Percentiles rank a stretch among this genome's conserved stretches.
These are phyloP conservation scores for Ceratobasidium sp. DNA, from an alignment of 1,284 basidiomycete genomes.

Conservation along the genomic window DNA sequence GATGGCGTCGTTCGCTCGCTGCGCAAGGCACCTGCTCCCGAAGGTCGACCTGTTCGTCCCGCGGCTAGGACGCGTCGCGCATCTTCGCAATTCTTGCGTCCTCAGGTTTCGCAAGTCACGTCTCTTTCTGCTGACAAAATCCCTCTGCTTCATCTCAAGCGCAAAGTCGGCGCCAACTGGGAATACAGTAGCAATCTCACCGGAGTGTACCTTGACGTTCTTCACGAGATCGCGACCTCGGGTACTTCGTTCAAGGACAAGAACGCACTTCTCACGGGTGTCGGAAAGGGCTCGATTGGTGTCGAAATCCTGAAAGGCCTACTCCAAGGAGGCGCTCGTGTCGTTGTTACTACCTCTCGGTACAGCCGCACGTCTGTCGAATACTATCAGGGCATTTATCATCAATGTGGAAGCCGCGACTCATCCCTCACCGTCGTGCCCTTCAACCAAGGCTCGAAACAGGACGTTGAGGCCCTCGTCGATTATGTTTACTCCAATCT, in stretches of 20 bases:
- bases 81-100: conserved; percentile 93
- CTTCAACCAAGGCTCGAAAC: conserved; percentile 98
- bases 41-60: conserved; percentile 63
- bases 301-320: conserved; percentile 97
- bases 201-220: conserved; percentile 92
- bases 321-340: conserved; percentile 93
- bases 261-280: conserved; percentile 96
- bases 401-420: conserved; percentile 92
- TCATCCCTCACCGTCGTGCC: conserved; percentile 97
- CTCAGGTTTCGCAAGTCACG: conserved; percentile 73
- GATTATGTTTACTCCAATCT: conserved; percentile 98
- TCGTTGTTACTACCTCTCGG: conserved; percentile 96
- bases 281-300: conserved; percentile 97
- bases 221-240: conserved; percentile 97
- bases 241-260: conserved; percentile 99
- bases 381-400: conserved; percentile 98
- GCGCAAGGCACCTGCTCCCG: conserved; percentile 65
- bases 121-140: conserved; percentile 89
- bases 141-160: conserved; percentile 94
- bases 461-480: conserved; percentile 96
- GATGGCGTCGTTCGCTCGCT: conserved; percentile 92
- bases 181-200: conserved; percentile 98
- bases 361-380: conserved; percentile 95
- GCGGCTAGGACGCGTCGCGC: conserved; percentile 79
- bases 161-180: conserved; percentile 96